phyloP scores from a whole-genome alignment of 169 alveolate species.

The Cryptosporidium meleagridis region DNA sequence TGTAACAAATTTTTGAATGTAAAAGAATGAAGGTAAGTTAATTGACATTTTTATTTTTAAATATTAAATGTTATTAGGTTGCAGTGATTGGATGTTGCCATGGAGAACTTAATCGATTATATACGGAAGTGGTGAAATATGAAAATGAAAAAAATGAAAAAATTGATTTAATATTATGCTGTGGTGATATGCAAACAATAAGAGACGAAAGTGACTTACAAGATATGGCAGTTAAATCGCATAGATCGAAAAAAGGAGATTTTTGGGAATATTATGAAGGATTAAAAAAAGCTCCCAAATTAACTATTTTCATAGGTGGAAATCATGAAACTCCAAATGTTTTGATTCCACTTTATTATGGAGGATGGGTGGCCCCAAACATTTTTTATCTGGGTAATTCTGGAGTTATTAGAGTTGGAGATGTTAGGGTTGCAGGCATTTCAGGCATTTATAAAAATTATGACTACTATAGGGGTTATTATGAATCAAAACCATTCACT shows the following conservation, averaged over 20 bases:
- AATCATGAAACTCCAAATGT: constrained; percentile 97
- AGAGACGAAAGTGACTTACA: constrained; percentile 90
- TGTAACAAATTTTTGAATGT: neutral
- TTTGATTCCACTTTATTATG: constrained; percentile 92
- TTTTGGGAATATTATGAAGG: constrained; percentile 92
- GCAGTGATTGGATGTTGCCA: constrained; percentile 97
- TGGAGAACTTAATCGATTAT: constrained; percentile 92
- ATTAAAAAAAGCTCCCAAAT: constrained; percentile 88
- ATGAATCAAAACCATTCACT: constrained; percentile 89
- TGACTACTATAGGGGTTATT: constrained; percentile 87
- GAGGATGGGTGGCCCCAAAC: constrained; percentile 99
- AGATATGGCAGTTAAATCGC: constrained; percentile 90
- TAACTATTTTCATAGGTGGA: constrained; percentile 97
- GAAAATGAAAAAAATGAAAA: constrained; percentile 86
- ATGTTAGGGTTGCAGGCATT: constrained; percentile 93
- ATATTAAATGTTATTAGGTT: constrained; percentile 80
- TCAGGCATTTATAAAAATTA: constrained; percentile 93
- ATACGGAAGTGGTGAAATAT: constrained; percentile 80
- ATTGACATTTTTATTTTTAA: neutral
- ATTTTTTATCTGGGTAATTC: constrained; percentile 95
- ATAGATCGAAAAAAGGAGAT: constrained; percentile 89
- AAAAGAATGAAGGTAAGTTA: constrained; percentile 42
- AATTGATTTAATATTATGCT: constrained; percentile 92
- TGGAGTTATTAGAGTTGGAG: constrained; percentile 90
- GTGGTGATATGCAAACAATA: constrained; percentile 96